These are phyloP conservation scores for Solanum chacoense DNA, from an alignment of 305 asterid species.

Conservation along the genomic window DNA sequence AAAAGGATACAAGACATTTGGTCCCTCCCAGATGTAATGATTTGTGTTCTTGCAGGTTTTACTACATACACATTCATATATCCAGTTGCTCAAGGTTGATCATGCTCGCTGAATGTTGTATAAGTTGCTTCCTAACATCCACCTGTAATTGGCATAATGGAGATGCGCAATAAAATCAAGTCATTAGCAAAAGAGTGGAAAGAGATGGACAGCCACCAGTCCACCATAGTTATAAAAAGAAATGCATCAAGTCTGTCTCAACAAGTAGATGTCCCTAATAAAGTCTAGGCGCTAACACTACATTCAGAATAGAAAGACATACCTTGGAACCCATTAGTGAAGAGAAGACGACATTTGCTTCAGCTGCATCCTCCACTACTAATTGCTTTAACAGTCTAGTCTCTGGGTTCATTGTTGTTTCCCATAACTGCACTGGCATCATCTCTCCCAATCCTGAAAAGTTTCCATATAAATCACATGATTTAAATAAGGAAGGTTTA, in stretches of 20 bases:
- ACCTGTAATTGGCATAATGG: slow-evolving; percentile 40
- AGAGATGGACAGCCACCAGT: not conserved
- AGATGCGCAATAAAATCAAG: not conserved
- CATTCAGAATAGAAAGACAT: not conserved
- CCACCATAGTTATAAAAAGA: not conserved
- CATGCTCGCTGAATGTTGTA: slow-evolving; percentile 41
- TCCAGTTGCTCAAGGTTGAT: slow-evolving; percentile 64
- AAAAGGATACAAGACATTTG: not conserved
- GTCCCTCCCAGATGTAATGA: not conserved
- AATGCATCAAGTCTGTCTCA: not conserved
- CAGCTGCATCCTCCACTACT: slow-evolving; percentile 81
- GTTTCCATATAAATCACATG: not conserved
- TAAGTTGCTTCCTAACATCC: slow-evolving; percentile 70
- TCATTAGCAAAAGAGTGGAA: not conserved
- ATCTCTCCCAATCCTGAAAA: slow-evolving; percentile 92
- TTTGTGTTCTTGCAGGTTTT: not conserved
- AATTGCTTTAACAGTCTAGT: slow-evolving; percentile 70
- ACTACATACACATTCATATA: slow-evolving; percentile 26
- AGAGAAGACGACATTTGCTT: slow-evolving; percentile 75
- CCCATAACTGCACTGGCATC: slow-evolving; percentile 98
- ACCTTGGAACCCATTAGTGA: slow-evolving; percentile 96
- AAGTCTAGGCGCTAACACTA: not conserved
- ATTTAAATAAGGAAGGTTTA: not conserved
- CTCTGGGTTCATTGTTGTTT: slow-evolving; percentile 85
- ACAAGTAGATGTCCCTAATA: not conserved